Base-by-base conservation (phyloP, 257 asterid species). In the Galeopsis tetrahit region DNA sequence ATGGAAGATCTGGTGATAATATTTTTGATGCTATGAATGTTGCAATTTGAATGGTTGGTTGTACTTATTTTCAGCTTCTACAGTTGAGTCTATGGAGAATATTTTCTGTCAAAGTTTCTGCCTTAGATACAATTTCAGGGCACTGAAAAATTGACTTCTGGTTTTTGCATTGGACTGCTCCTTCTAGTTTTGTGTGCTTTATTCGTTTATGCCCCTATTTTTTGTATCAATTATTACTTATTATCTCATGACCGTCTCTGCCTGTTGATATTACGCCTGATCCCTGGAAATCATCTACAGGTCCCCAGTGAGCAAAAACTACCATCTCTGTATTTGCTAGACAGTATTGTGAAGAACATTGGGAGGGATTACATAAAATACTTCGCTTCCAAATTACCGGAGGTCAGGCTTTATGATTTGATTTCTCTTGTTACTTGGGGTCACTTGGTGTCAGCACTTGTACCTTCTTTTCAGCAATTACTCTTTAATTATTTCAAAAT, bases 331-430 rank as follows among this genome's bases (percentile, higher is more conserved):
- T 94, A 94, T 79, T 87, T 94, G 57, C 78, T 94, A 80, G 98
- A 94, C 89, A 94, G 97, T 80, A 89, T 91, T 69, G 98, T 94
- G 90, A 94, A 94, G 91, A 94, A 91, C 79, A 89, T 94, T 72
- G 97, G 97, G 82, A 79, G 87, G 85, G 97, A 94, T 85, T 94
- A 94, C 87, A 89, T 92, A 61, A 92, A 85, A 77, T 79, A 75
- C 80, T 89, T 89, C 44, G 92, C 92, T 44, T 56, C 89, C 73
- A 89, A 80, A 82, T 78, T 92, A 74, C 96, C 94, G 0, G 97
- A 91, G 97, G 97, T 91, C 71, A 82, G 88, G 69, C 70, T 75
- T 75, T 64, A 11, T 35, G 71, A 38, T 63, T 51, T 35, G 71
- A 38, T 63, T 51, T 71, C 52, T 55, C 14, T 36, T 66, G 42